phyloP scores from a whole-genome alignment of 257 asterid species.

The Leonotis leonurus region DNA sequence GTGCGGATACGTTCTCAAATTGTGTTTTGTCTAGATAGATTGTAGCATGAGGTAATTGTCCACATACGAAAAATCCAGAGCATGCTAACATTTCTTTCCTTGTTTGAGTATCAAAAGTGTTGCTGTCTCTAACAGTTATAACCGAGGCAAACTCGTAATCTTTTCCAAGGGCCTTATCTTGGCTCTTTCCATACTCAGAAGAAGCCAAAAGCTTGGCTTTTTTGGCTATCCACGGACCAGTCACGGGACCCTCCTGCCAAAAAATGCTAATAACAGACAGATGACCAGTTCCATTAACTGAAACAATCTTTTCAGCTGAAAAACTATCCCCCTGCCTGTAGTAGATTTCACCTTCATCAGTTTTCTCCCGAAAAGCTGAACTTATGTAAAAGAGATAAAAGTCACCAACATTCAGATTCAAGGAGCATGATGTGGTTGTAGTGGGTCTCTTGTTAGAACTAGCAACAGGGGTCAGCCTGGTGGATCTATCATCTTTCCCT shows the following conservation, averaged over 20 bases:
- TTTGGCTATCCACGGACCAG: constrained; percentile 82
- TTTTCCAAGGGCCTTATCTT: constrained; percentile 44
- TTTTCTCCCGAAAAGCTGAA: constrained; percentile 30
- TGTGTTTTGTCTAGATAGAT: constrained; percentile 44
- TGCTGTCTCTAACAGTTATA: constrained; percentile 56
- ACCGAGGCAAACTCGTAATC: constrained; percentile 74
- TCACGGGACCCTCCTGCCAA: constrained; percentile 66
- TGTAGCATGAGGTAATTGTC: constrained; percentile 47
- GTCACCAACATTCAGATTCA: constrained; percentile 54
- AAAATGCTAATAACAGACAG: constrained; percentile 55
- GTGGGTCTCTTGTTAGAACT: constrained; percentile 34
- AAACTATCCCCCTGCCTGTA: constrained; percentile 31
- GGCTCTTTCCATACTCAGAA: constrained; percentile 50
- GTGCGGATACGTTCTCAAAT: constrained; percentile 40
- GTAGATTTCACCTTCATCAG: constrained; percentile 28
- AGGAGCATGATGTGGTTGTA: constrained; percentile 40
- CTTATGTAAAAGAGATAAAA: constrained; percentile 46
- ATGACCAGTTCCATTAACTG: constrained; percentile 35
- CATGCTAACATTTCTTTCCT: constrained; percentile 64
- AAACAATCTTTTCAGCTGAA: constrained; percentile 49
- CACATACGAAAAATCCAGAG: constrained; percentile 60
- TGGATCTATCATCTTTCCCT: constrained; percentile 34
- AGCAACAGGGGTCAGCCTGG: constrained; percentile 30
- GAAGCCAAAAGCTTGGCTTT: constrained; percentile 75
- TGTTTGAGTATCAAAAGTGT: constrained; percentile 41